Conservation (phyloP, 2,329 filamentous ascomycete genomes). For the Biscogniauxia sp. region DNA sequence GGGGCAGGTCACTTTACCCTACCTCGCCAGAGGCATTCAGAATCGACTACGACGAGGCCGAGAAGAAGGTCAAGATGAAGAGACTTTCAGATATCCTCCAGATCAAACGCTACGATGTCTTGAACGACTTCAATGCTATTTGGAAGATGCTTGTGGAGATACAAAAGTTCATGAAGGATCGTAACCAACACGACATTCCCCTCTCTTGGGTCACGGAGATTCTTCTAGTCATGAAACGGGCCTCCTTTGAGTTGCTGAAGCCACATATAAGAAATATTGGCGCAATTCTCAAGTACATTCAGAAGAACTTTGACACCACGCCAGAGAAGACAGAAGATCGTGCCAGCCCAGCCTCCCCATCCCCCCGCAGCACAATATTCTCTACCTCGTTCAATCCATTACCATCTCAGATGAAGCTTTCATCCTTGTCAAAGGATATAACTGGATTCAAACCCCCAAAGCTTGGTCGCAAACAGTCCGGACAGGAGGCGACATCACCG, state of each 20-base stretch:
- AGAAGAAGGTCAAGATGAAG: conserved; percentile 21
- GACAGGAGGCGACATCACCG: conserved; percentile 8
- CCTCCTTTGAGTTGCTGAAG: conserved; percentile 18
- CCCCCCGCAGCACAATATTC: no score
- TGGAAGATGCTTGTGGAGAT: conserved; percentile 20
- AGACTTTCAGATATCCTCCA: conserved; percentile 21
- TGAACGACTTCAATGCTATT: conserved; percentile 29
- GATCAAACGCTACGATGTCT: conserved; percentile 24
- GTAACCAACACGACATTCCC: not conserved
- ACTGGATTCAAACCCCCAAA: conserved; percentile 13
- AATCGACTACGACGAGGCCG: conserved; percentile 16
- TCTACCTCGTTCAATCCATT: no score
- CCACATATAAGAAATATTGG: conserved; percentile 20
- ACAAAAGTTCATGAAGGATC: conserved; percentile 27
- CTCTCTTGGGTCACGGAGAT: conserved; percentile 10
- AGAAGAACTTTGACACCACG: conserved; percentile 12
- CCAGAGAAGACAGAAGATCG: no score
- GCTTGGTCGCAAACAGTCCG: conserved; percentile 1
- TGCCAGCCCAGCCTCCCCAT: no score
- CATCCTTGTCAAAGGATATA: conserved; percentile 9
- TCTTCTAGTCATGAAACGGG: conserved; percentile 19
- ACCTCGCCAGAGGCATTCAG: conserved; percentile 27
- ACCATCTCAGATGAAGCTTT: conserved; percentile 4
- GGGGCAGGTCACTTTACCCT: conserved; percentile 33
- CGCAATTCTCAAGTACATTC: conserved; percentile 27